phyloP scores from a whole-genome alignment of 169 alveolate genomes.

The Eimeria tenella region DNA sequence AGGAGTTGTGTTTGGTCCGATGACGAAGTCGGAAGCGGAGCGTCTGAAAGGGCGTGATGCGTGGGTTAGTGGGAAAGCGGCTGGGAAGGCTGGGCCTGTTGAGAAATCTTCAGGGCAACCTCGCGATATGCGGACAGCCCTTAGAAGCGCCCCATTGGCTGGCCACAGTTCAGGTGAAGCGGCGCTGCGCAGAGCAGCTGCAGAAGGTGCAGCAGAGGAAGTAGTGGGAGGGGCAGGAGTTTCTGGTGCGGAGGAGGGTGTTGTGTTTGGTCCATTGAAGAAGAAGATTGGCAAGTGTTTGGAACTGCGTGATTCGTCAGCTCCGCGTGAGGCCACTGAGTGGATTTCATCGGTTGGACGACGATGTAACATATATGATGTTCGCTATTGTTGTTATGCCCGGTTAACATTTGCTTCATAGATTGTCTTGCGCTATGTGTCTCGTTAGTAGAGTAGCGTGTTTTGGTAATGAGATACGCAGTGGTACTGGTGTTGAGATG shows the following conservation, averaged over 20 bases:
- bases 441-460: too few species aligned
- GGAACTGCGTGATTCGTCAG: not conserved
- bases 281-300: not conserved
- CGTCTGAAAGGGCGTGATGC: not conserved
- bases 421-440: too few species aligned
- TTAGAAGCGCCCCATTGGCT: too few species aligned
- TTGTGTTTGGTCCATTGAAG: not conserved
- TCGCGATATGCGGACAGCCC: not conserved
- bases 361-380: too few species aligned
- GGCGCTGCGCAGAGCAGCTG: not conserved
- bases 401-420: too few species aligned
- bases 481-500: too few species aligned
- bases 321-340: too few species aligned
- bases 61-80: not conserved
- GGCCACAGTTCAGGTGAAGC: not conserved
- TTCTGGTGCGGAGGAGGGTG: not conserved
- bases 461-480: too few species aligned
- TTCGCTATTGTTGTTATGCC: too few species aligned
- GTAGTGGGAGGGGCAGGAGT: not conserved
- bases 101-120: not conserved
- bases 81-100: not conserved
- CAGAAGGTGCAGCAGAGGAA: not conserved
- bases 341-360: too few species aligned
- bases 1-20: not conserved
- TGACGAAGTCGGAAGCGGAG: slow-evolving; percentile 5